Evolutionary conservation across 2,329 filamentous ascomycete genomes (phyloP), one percentile per base, ranked within the genome.

Genomic region (Orbilia blumenaviensis): DNA sequence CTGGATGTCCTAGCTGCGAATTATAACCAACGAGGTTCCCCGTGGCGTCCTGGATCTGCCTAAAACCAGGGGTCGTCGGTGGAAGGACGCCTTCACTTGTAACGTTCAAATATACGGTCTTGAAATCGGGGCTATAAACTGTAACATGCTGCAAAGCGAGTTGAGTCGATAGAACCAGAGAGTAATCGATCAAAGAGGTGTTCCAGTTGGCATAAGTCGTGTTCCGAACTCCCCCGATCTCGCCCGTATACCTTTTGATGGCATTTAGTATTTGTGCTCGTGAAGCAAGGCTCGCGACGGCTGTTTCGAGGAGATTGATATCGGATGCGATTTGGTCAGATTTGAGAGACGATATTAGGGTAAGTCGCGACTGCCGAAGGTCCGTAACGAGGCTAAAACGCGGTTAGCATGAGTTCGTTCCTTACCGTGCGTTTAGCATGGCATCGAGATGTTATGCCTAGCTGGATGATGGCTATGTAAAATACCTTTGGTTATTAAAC

Each of bases 401-500:
- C 42, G 46, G 58, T 76, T 64, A 68, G 71, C 36, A 52, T 9
- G 25, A 46, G 23, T 9, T 42, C 18, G 18, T 23, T 5, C 5
- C 14, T 25, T 12, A 3, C 18, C 4, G 10, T 18, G 16, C 23
- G 5, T 44, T 23, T 18, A 12, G 58, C 58, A 27, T 34, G 32
- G 32, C 6, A 10, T 12, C 32, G 38, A 29, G 23, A 18, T 41
- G 36, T 34, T 21, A 41, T n/a, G 25, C 25, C 5, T 9, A 44
- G 9, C 4, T 14, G 21, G n/a, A n/a, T n/a, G n/a, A n/a, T n/a
- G n/a, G n/a, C n/a, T n/a, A n/a, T n/a, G n/a, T n/a, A n/a, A 46
- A 46, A 12, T 69, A 76, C 72, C 60, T 76, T 69, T 76, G 72
- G 36, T 76, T 76, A 50, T 76, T 76, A 52, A 76, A 76, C 72